Evolutionary conservation across 1,284 basidiomycete genomes (phyloP).

Genomic region (Cutaneotrichosporon dermatis): DNA sequence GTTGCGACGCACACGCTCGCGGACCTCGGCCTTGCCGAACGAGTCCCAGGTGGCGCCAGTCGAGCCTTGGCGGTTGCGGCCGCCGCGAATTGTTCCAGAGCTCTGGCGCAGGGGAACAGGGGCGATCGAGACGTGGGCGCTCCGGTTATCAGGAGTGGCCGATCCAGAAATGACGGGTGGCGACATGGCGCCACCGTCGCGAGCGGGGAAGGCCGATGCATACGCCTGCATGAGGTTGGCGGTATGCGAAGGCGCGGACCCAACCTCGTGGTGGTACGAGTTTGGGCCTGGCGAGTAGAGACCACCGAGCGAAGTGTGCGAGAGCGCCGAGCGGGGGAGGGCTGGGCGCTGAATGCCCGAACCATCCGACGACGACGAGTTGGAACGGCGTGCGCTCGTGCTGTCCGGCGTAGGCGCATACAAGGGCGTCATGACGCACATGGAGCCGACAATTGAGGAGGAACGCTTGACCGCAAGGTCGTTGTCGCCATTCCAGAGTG

Average conservation of each 20-base stretch:
- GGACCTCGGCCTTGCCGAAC: constrained; percentile 34
- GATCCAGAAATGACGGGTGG: constrained; percentile 7
- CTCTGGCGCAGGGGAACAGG: constrained; percentile 2
- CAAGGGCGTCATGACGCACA: constrained; percentile 31
- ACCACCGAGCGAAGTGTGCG: constrained; percentile 36
- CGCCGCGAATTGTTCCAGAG: constrained; percentile 12
- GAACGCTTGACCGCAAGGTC: constrained; percentile 17
- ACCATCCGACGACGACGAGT: constrained; percentile 22
- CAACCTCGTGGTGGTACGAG: constrained; percentile 27
- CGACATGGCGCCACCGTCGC: constrained; percentile 13
- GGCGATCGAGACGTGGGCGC: not conserved
- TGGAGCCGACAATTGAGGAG: constrained; percentile 20
- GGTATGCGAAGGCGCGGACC: constrained; percentile 36
- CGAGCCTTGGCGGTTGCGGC: constrained; percentile 27
- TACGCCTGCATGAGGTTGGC: constrained; percentile 35
- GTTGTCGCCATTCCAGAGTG: constrained; percentile 27
- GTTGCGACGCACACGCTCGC: constrained; percentile 9
- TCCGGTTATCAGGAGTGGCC: constrained; percentile 8
- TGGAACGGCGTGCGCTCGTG: constrained; percentile 12
- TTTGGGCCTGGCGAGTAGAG: constrained; percentile 16
- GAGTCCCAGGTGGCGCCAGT: constrained; percentile 37
- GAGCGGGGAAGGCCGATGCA: constrained; percentile 35
- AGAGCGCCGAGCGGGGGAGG: constrained; percentile 32
- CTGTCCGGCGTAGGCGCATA: constrained; percentile 6
- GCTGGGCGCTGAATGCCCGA: constrained; percentile 8